A percentile compares a stretch with the other conserved stretches of the same genome.
These are phyloP conservation scores for Erigeron philadelphicus DNA, from an alignment of 140 eudicot genomes.

Conservation along the genomic window DNA sequence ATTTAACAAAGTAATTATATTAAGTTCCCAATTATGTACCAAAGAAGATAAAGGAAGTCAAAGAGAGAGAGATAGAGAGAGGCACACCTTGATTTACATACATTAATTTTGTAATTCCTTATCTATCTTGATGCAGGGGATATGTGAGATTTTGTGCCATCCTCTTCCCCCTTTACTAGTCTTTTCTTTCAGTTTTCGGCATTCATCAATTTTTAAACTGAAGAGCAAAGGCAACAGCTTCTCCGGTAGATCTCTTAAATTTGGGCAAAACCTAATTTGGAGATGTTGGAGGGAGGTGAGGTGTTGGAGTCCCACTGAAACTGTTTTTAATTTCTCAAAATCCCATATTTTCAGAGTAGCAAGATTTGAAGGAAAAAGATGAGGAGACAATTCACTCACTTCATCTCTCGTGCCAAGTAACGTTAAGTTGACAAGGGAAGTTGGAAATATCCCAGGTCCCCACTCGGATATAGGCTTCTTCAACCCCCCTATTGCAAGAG, in stretches of 20 bases:
- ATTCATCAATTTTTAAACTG: not conserved
- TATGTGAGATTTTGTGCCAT: constrained; percentile 21
- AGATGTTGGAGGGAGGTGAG: constrained; percentile 17
- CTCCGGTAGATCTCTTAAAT: constrained; percentile 12
- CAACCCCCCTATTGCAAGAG: constrained; percentile 1
- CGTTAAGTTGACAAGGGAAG: not conserved
- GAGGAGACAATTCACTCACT: not conserved
- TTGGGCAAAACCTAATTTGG: not conserved
- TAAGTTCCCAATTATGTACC: too few relatives aligned
- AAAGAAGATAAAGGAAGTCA: too few relatives aligned
- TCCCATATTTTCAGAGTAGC: not conserved
- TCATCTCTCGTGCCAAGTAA: not conserved
- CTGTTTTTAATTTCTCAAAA: constrained; percentile 26
- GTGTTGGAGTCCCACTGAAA: constrained; percentile 17
- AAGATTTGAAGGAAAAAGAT: constrained; percentile 19
- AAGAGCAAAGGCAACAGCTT: not conserved
- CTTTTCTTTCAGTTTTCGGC: constrained; percentile 5
- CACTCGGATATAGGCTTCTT: constrained; percentile 20
- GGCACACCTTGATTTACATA: not conserved
- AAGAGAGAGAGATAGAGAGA: too few relatives aligned
- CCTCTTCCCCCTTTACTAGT: not conserved
- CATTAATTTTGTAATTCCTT: too few relatives aligned
- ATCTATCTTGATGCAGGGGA: not conserved
- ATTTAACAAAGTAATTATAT: too few relatives aligned
- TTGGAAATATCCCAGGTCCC: constrained; percentile 12